Evolutionary conservation across 305 asterid species (phyloP).

Genomic region (Caryopteris hybrid): DNA sequence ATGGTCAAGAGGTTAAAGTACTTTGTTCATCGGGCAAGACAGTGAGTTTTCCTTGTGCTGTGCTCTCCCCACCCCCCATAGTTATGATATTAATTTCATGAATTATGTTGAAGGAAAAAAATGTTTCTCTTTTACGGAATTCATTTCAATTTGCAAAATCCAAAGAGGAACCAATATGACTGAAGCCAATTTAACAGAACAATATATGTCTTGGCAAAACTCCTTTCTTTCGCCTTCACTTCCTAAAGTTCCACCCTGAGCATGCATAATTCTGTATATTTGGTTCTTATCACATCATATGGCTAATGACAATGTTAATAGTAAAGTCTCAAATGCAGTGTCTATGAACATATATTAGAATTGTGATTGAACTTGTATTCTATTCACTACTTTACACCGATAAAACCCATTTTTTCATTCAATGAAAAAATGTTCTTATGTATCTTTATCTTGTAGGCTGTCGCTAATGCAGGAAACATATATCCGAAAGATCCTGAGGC

Average conservation of each 20-base stretch:
- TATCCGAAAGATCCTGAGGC: conserved; percentile 71
- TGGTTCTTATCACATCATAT: conserved; percentile 11
- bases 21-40: conserved; percentile 61
- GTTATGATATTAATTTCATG: background rate
- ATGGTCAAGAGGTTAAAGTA: conserved; percentile 64
- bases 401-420: background rate
- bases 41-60: conserved; percentile 39
- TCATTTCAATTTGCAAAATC: background rate
- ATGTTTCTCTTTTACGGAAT: background rate
- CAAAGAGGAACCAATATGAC: background rate
- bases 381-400: background rate
- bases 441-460: conserved; percentile 41
- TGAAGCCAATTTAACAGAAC: background rate
- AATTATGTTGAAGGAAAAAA: background rate
- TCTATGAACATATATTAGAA: background rate
- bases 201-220: background rate
- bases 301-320: conserved; percentile 2
- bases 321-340: background rate
- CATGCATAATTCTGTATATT: conserved; percentile 15
- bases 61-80: background rate
- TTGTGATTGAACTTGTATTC: background rate
- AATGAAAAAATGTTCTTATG: background rate
- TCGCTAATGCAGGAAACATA: conserved; percentile 35
- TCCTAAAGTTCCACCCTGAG: background rate
- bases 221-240: conserved; percentile 4